Evolutionary conservation across 305 asterid genomes (phyloP).

Genomic region (Fraxinus sp.): DNA sequence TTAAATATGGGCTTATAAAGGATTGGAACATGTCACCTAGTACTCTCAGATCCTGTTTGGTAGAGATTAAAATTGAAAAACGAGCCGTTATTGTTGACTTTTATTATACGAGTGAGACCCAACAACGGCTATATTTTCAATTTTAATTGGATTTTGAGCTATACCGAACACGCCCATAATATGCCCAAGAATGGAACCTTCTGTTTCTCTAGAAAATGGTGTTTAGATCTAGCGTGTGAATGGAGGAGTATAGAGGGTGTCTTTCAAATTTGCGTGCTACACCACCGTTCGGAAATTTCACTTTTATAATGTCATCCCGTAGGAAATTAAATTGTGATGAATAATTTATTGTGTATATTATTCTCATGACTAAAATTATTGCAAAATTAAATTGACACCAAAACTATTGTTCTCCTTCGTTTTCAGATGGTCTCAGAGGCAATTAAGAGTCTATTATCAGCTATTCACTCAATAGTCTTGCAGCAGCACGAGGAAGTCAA

Average conservation of each 20-base stretch:
- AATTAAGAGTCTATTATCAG: conserved; percentile 54
- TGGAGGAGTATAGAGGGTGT: not conserved
- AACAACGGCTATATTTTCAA: too few species aligned
- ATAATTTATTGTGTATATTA: not conserved
- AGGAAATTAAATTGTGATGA: not conserved
- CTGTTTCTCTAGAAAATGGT: not conserved
- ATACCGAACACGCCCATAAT: too few species aligned
- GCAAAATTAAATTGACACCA: not conserved
- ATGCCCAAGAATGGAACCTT: not conserved
- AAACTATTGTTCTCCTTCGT: not conserved
- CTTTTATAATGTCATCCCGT: not conserved
- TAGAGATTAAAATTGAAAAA: too few species aligned
- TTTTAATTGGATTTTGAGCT: too few species aligned
- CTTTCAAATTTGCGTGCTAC: not conserved
- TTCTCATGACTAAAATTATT: not conserved
- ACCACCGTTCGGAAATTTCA: not conserved
- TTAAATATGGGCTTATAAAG: too few species aligned
- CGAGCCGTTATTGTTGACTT: too few species aligned
- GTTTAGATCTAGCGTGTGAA: not conserved
- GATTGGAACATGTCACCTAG: too few species aligned
- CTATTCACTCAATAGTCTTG: conserved; percentile 48
- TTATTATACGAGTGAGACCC: too few species aligned
- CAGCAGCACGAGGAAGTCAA: conserved; percentile 72
- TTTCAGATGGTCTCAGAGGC: conserved; percentile 69
- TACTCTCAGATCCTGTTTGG: too few species aligned